Conservation (phyloP, 2,329 filamentous ascomycete genomes). For the Xylaria polymorpha region DNA sequence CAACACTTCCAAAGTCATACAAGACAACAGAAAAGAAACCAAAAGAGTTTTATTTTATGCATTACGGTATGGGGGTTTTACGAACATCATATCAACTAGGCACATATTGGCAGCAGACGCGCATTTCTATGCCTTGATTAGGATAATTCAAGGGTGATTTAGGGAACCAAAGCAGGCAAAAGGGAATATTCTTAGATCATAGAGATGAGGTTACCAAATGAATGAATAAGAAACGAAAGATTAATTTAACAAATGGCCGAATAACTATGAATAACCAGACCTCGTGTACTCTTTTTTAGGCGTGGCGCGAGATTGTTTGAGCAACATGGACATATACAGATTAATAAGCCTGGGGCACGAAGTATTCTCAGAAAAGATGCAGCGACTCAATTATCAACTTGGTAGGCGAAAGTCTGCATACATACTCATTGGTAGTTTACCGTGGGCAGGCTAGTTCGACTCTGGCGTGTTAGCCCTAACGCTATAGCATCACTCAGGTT, state of each 20-base stretch:
- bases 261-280: background rate
- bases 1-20: background rate
- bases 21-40: background rate
- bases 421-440: too few species aligned
- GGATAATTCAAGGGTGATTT: background rate
- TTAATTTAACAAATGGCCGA: background rate
- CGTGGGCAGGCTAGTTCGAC: too few species aligned
- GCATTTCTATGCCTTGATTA: background rate
- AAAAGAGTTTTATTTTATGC: background rate
- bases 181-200: slow-evolving; percentile 1
- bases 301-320: too few species aligned
- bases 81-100: background rate
- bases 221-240: background rate
- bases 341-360: too few species aligned
- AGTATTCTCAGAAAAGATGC: too few species aligned
- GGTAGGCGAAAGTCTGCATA: too few species aligned
- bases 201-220: background rate
- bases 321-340: too few species aligned
- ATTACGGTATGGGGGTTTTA: background rate
- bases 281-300: background rate
- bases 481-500: too few species aligned
- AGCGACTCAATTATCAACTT: too few species aligned
- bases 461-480: too few species aligned
- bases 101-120: background rate
- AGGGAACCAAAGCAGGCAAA: background rate